Evolutionary conservation across 345 rosid genomes (phyloP).

Genomic region (Litchi chinensis): DNA sequence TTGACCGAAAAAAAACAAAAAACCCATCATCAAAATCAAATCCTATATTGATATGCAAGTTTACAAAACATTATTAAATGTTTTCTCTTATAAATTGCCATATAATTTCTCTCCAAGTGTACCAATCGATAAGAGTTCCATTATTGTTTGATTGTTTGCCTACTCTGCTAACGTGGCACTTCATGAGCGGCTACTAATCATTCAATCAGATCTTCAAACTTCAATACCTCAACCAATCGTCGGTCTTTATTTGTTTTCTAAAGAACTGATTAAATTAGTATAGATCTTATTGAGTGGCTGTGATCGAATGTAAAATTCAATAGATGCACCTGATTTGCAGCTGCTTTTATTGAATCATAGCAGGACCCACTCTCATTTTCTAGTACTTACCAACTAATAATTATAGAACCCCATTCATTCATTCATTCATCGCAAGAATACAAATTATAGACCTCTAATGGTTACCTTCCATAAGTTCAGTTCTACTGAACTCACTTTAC

Average conservation of each 20-base stretch:
- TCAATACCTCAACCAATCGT: not conserved
- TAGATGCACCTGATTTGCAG: conserved; percentile 2
- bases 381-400: not conserved
- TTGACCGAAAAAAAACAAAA: conserved; percentile 38
- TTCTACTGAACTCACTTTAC: not conserved
- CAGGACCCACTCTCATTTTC: conserved; percentile 16
- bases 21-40: not conserved
- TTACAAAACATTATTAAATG: not conserved
- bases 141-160: not conserved
- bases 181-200: conserved; percentile 5
- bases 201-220: conserved; percentile 4
- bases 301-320: conserved; percentile 21
- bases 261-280: not conserved
- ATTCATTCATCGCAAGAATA: not conserved
- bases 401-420: not conserved
- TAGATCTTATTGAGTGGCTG: conserved; percentile 9
- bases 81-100: not conserved
- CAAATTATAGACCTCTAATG: not conserved
- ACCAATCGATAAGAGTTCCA: conserved; percentile 2
- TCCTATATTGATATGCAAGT: not conserved
- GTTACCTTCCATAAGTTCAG: not conserved
- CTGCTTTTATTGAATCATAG: conserved; percentile 30
- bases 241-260: not conserved
- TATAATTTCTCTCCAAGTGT: conserved; percentile 16
- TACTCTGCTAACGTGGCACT: conserved; percentile 10